A percentile compares a stretch with the other conserved stretches of the same genome.
These are phyloP conservation scores for Paramecium pentaurelia DNA, from an alignment of 73 alveolate species.

Conservation along the genomic window DNA sequence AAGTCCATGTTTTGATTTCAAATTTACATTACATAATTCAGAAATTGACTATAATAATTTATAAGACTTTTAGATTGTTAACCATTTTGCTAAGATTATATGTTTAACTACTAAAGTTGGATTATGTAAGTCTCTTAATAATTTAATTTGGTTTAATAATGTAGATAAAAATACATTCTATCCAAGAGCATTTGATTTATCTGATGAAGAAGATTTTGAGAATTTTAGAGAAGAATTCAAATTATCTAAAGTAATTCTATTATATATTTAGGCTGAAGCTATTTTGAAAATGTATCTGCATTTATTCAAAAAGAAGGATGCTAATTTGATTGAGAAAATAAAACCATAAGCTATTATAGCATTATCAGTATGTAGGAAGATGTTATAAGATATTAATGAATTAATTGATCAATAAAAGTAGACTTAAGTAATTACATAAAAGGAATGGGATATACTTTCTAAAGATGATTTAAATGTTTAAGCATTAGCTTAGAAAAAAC, in stretches of 20 bases:
- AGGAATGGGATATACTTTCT: constrained; percentile 93
- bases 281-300: constrained; percentile 63
- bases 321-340: constrained; percentile 64
- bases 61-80: constrained; percentile 77
- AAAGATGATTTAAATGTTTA: constrained; percentile 80
- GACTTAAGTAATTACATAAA: constrained; percentile 67
- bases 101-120: constrained; percentile 95
- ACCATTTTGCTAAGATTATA: constrained; percentile 87
- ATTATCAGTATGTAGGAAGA: constrained; percentile 79
- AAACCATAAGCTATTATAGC: constrained; percentile 75
- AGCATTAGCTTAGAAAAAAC: constrained; percentile 71
- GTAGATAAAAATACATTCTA: constrained; percentile 94
- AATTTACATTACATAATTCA: constrained; percentile 81
- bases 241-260: constrained; percentile 79
- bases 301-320: constrained; percentile 31
- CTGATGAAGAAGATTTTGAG: constrained; percentile 86
- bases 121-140: constrained; percentile 83
- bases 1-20: constrained; percentile 86
- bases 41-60: constrained; percentile 85
- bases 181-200: constrained; percentile 95
- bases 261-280: constrained; percentile 70
- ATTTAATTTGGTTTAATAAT: constrained; percentile 86
- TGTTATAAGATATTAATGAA: constrained; percentile 85
- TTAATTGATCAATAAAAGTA: constrained; percentile 81
- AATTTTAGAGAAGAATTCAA: constrained; percentile 93